Percentiles rank a stretch among this genome's conserved stretches.
Conservation (phyloP, 2,329 filamentous ascomycete genomes). For the Lecanicillium sp. region DNA sequence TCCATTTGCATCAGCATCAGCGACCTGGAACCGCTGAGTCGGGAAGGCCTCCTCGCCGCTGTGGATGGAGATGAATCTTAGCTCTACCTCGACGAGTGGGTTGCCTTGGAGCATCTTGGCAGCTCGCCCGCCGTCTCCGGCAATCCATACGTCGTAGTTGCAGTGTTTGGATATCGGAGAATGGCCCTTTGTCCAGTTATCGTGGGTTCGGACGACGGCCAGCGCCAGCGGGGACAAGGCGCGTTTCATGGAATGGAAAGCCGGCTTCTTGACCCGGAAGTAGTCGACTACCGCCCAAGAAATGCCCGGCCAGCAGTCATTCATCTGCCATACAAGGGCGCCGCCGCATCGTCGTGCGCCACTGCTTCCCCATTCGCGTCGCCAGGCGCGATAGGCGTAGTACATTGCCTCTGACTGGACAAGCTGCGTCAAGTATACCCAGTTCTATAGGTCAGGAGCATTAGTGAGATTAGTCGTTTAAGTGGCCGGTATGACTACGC, state of each 20-base stretch:
- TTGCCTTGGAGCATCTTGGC: slow-evolving; percentile 3
- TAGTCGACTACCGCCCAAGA: slow-evolving; percentile 55
- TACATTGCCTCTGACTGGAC: slow-evolving; percentile 40
- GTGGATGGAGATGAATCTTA: slow-evolving; percentile 29
- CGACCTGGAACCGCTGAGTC: slow-evolving; percentile 14
- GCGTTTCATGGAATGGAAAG: slow-evolving; percentile 32
- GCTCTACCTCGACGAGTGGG: slow-evolving; percentile 14
- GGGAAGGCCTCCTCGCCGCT: slow-evolving; percentile 23
- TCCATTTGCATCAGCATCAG: slow-evolving; percentile 18
- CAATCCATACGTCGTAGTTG: slow-evolving; percentile 29
- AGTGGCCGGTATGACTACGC: too few relatives aligned
- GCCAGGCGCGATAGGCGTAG: slow-evolving; percentile 42
- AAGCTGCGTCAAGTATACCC: slow-evolving; percentile 34
- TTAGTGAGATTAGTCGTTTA: background rate
- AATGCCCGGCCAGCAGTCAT: slow-evolving; percentile 57
- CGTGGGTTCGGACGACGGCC: slow-evolving; percentile 33
- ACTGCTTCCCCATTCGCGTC: slow-evolving; percentile 51
- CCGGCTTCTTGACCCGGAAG: slow-evolving; percentile 55
- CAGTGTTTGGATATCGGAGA: background rate
- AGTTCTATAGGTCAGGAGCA: slow-evolving; percentile 1
- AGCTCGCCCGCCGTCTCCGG: slow-evolving; percentile 17
- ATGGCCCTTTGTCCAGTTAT: slow-evolving; percentile 10
- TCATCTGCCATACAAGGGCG: slow-evolving; percentile 56
- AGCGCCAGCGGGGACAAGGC: slow-evolving; percentile 49
- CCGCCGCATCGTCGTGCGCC: slow-evolving; percentile 52